Base-by-base conservation (phyloP, 192 early-diverging fungal genomes). In the Backusella australiensis region DNA sequence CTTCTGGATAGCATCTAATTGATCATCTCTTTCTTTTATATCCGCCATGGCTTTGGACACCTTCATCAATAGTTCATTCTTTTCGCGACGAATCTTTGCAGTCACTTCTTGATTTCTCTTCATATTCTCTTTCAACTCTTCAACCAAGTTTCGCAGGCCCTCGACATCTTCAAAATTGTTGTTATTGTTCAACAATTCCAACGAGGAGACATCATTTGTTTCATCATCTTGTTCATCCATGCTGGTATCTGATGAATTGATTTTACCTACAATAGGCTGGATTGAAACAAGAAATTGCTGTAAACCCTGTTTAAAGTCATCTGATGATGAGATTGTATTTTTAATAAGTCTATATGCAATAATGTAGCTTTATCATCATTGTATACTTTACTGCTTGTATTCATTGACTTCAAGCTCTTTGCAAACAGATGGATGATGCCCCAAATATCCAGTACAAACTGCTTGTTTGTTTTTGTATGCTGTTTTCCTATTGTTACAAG, bases 401-500 rank as follows among this genome's bases (percentile, higher is more conserved):
- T 29, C 9, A 73, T 67, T 17, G 78, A 34, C 34, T 41, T 53
- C 19, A 79, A 32, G 3, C 34, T 73, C 19, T 84, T 82, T 11
- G 84, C 75, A 81, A 89, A 88, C 23, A 80, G 75, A 42, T 80
- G 78, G 3, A 87, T 75, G 17, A 89, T 80, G 14, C 84, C 85
- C 86, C 86, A 89, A 3, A 85, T 74, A 80, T 89, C 86, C 32
- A 81, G 75, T 19, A 78, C 79, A 74, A 82, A 78, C 59, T 73
- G 38, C 49, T 77, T 81, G 6, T 77, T 53, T 36, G 74, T 35
- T 14, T 26, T 34, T 1, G 70, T 35, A 34, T 75, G 44, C 11
- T 73, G 15, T 46, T 34, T 71, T 2, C 72, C 72, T 14, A 77
- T 11, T 4, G 63, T 75, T 32, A 81, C 63, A 0, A 77, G 53